Evolutionary conservation across 208 protist genomes (phyloP).

Genomic region (Trypanosoma lewisi): DNA sequence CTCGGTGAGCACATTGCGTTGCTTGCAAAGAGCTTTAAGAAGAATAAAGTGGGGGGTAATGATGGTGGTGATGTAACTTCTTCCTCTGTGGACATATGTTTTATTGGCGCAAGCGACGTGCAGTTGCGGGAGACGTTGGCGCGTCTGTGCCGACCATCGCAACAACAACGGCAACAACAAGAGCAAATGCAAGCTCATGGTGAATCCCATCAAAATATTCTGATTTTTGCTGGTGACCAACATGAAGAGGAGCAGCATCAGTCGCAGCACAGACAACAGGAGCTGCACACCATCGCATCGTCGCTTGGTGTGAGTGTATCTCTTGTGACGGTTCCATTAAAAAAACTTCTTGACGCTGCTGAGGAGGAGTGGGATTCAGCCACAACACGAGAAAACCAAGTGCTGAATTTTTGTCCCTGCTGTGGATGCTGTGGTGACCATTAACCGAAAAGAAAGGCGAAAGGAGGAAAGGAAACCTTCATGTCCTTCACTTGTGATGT

Average conservation of each 20-base stretch:
- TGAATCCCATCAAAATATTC: conserved; percentile 1
- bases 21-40: conserved; percentile 27
- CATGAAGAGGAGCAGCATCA: conserved; percentile 6
- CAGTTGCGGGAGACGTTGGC: conserved; percentile 20
- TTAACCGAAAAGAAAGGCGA: conserved; percentile 4
- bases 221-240: conserved; percentile 48
- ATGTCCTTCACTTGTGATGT: no score
- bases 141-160: not conserved
- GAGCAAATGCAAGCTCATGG: not conserved
- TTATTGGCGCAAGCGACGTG: conserved; percentile 24
- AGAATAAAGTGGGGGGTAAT: not conserved
- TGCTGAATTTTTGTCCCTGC: conserved; percentile 83
- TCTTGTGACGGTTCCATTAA: conserved; percentile 44
- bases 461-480: not conserved
- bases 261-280: not conserved
- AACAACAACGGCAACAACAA: not conserved
- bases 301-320: conserved; percentile 10
- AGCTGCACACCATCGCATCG: conserved; percentile 19
- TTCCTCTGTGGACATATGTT: conserved; percentile 12
- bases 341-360: conserved; percentile 51
- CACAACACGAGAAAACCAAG: conserved; percentile 51
- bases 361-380: conserved; percentile 72
- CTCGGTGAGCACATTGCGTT: conserved; percentile 54
- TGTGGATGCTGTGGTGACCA: conserved; percentile 50
- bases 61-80: not conserved